These are phyloP conservation scores for Lachnellula hyalina DNA, from an alignment of 2,329 filamentous ascomycete genomes.

Conservation along the genomic window DNA sequence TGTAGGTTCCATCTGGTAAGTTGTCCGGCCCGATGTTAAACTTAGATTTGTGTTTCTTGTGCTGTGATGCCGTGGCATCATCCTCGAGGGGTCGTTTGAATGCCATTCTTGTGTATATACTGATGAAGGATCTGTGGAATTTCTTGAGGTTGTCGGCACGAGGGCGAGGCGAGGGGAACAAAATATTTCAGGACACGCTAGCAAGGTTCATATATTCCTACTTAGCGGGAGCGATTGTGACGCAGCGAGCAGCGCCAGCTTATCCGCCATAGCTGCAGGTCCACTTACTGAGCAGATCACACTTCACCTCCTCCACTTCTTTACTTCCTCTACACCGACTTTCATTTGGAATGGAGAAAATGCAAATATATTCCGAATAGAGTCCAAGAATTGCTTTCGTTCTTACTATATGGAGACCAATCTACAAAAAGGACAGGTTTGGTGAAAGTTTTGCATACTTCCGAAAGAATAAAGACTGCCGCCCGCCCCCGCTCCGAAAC, in stretches of 20 bases:
- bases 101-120: constrained; percentile 44
- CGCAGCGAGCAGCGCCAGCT: too few species aligned
- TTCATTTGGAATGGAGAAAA: too few species aligned
- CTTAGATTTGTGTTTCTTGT: constrained; percentile 58
- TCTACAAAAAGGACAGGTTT: neutral
- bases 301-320: too few species aligned
- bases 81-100: constrained; percentile 51
- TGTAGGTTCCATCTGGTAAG: constrained; percentile 82
- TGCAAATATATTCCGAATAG: too few species aligned
- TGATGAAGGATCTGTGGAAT: neutral
- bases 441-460: neutral
- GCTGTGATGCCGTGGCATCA: constrained; percentile 33
- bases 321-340: too few species aligned
- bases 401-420: neutral
- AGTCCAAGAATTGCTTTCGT: neutral
- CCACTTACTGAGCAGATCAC: too few species aligned
- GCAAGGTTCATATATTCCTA: neutral
- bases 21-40: constrained; percentile 87
- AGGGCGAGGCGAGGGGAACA: neutral
- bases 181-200: neutral
- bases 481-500: constrained; percentile 18
- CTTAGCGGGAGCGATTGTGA: too few species aligned
- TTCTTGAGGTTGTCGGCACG: neutral
- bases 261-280: too few species aligned
- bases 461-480: constrained; percentile 5